phyloP scores from a whole-genome alignment of 345 rosid species.

The Lumnitzera littorea region DNA sequence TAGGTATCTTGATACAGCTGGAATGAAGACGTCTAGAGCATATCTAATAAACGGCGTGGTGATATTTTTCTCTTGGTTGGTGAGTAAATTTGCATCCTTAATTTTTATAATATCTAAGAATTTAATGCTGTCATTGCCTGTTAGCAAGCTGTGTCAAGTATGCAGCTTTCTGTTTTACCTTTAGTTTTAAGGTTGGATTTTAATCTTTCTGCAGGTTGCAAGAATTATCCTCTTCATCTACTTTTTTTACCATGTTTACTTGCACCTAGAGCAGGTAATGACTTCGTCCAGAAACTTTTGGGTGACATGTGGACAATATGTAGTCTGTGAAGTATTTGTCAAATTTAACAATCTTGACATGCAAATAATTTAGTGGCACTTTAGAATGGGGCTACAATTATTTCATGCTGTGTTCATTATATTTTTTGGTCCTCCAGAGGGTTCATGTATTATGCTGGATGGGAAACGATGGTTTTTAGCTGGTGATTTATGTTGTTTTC shows the following conservation, averaged over 20 bases:
- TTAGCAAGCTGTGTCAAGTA: neutral
- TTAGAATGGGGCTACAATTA: neutral
- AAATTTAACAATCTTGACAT: no score
- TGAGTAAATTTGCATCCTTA: constrained; percentile 11
- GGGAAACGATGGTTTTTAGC: neutral
- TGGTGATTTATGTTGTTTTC: neutral
- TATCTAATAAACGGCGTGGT: constrained; percentile 47
- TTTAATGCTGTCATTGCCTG: neutral
- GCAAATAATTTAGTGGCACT: no score
- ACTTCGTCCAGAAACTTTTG: neutral
- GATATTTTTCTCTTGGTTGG: constrained; percentile 52
- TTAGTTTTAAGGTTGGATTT: neutral
- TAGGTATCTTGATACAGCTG: constrained; percentile 57
- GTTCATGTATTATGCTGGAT: no score
- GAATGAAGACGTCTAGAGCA: constrained; percentile 48
- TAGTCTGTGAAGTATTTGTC: no score
- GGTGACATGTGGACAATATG: neutral
- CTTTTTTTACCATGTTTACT: constrained; percentile 43
- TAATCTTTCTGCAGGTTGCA: constrained; percentile 33
- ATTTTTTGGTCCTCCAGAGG: no score
- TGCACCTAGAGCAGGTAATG: constrained; percentile 41
- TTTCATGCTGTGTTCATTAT: neutral
- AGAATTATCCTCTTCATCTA: constrained; percentile 43
- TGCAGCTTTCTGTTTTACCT: neutral
- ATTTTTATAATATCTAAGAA: neutral